Conservation (phyloP, 2,329 filamentous ascomycete species). For the Cercospora zeina region DNA sequence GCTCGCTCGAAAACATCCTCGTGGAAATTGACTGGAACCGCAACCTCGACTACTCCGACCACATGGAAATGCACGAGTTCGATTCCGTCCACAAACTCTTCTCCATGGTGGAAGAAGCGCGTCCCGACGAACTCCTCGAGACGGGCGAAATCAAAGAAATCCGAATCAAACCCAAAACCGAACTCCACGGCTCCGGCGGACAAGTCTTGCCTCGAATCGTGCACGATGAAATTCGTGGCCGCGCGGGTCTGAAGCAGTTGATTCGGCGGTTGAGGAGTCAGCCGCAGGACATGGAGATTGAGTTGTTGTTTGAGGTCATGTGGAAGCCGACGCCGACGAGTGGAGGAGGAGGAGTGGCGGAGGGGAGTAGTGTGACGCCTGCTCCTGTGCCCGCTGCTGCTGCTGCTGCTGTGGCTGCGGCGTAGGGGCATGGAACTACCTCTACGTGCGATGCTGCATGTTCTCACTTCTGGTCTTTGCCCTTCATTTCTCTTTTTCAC, state of each 20-base stretch:
- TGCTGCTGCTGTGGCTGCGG: neutral
- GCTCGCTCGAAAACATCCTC: conserved; percentile 19
- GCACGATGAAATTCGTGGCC: conserved; percentile 21
- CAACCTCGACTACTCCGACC: conserved; percentile 21
- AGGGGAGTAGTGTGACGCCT: neutral
- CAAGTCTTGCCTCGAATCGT: conserved; percentile 21
- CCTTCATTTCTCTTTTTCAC: neutral
- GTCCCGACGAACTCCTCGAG: conserved; percentile 19
- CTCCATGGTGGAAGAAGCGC: conserved; percentile 19
- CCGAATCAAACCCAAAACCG: conserved; percentile 20
- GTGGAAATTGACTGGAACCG: conserved; percentile 25
- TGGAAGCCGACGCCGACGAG: conserved; percentile 12
- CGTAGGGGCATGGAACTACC: neutral
- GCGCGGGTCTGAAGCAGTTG: conserved; percentile 21
- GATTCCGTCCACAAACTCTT: conserved; percentile 20
- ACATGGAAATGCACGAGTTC: conserved; percentile 23
- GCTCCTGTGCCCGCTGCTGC: neutral
- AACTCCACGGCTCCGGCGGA: conserved; percentile 13
- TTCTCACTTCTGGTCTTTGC: neutral
- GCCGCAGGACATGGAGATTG: conserved; percentile 20
- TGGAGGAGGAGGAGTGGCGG: no score
- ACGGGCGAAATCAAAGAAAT: conserved; percentile 21
- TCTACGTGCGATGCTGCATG: no score
- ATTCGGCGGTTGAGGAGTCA: conserved; percentile 20
- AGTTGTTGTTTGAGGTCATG: conserved; percentile 22